These are phyloP conservation scores for Miamiensis avidus DNA, from an alignment of 169 alveolate species.

Conservation along the genomic window DNA sequence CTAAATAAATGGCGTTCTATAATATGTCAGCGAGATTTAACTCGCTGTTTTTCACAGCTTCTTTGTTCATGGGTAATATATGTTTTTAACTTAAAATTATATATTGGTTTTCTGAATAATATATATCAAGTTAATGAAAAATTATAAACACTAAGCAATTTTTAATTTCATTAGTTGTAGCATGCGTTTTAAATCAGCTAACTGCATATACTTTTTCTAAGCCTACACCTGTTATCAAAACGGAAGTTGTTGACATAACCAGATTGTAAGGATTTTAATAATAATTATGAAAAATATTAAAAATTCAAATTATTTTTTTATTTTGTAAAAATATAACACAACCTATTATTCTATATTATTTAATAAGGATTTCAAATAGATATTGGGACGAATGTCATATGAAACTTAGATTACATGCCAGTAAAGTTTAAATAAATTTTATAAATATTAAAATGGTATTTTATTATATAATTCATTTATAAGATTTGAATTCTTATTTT, in stretches of 20 bases:
- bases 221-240: not conserved
- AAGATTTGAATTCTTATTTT: not conserved
- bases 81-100: no score
- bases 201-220: not conserved
- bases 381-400: not conserved
- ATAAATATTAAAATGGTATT: no score
- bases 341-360: no score
- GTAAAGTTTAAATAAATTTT: not conserved
- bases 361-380: no score
- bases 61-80: not conserved
- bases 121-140: no score
- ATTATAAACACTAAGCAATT: no score
- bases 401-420: not conserved
- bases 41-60: not conserved
- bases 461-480: not conserved
- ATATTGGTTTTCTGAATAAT: no score
- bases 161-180: not conserved
- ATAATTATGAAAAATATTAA: no score
- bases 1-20: not conserved
- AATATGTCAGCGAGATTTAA: not conserved
- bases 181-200: not conserved
- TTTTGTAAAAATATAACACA: no score
- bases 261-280: not conserved
- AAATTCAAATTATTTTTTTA: no score
- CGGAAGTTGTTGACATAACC: not conserved